phyloP scores from a whole-genome alignment of 2,329 filamentous ascomycete genomes.

The Cercospora beticola region DNA sequence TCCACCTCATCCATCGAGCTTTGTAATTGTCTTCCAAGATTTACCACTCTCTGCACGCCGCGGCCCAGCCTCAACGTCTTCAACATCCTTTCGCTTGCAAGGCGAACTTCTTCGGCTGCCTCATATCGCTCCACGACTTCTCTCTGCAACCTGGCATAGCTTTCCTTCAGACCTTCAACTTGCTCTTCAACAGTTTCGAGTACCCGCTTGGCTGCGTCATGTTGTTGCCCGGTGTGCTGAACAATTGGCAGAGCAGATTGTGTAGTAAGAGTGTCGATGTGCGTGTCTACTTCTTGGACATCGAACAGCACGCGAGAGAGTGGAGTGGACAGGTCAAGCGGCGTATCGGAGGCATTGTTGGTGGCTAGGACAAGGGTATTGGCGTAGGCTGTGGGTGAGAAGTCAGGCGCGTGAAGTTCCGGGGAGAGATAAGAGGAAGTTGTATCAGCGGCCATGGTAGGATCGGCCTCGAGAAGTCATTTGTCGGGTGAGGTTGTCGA shows the following conservation, averaged over 20 bases:
- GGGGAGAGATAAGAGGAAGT: constrained; percentile 18
- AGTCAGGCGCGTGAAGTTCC: constrained; percentile 47
- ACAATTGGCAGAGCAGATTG: constrained; percentile 79
- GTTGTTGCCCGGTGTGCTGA: constrained; percentile 72
- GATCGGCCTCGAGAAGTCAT: neutral
- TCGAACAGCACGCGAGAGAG: constrained; percentile 93
- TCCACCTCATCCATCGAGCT: constrained; percentile 72
- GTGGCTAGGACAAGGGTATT: constrained; percentile 85
- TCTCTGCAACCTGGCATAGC: constrained; percentile 79
- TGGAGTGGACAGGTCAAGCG: constrained; percentile 89
- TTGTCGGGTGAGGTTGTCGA: neutral
- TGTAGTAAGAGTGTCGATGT: constrained; percentile 87
- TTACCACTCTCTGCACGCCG: constrained; percentile 73
- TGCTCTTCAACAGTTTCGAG: constrained; percentile 76
- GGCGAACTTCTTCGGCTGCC: constrained; percentile 76
- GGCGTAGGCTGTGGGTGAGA: constrained; percentile 79
- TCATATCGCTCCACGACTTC: constrained; percentile 85
- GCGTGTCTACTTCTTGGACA: constrained; percentile 92
- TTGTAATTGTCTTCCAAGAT: constrained; percentile 81
- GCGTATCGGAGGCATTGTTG: constrained; percentile 86
- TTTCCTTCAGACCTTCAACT: constrained; percentile 75
- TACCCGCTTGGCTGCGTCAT: constrained; percentile 68
- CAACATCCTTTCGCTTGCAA: constrained; percentile 75
- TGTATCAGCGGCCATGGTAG: constrained; percentile 8
- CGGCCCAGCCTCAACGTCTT: constrained; percentile 75